Percentiles rank a stretch among this genome's conserved stretches.
Conservation (phyloP, 495 filamentous ascomycete genomes). For the Penicillium atrosanguineum region DNA sequence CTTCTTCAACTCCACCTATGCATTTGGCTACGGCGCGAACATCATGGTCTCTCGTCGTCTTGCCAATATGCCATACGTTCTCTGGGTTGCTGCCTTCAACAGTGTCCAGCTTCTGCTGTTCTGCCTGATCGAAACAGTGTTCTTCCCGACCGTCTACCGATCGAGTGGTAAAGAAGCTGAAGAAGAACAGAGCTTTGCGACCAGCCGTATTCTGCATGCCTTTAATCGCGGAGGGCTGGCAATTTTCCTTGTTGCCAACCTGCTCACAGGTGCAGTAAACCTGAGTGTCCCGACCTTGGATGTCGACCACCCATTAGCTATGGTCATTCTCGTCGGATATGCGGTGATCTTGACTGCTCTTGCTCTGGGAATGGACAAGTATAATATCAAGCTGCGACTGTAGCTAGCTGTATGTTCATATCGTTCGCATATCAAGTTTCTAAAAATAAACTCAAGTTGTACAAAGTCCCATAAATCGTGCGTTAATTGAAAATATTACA, state of each 20-base stretch:
- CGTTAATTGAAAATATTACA: not conserved
- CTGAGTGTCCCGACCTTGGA: slow-evolving; percentile 78
- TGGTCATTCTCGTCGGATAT: slow-evolving; percentile 75
- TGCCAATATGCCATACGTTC: slow-evolving; percentile 88
- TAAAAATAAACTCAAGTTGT: not conserved
- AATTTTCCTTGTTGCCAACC: slow-evolving; percentile 84
- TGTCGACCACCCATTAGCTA: slow-evolving; percentile 56
- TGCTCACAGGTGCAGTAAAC: slow-evolving; percentile 87
- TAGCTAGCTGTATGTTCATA: slow-evolving; percentile 19
- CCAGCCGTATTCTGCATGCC: slow-evolving; percentile 72
- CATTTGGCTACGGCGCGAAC: slow-evolving; percentile 59
- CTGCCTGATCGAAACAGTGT: slow-evolving; percentile 68
- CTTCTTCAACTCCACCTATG: slow-evolving; percentile 60
- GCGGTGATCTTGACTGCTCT: slow-evolving; percentile 59
- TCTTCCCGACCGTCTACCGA: slow-evolving; percentile 71
- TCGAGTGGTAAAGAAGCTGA: slow-evolving; percentile 42
- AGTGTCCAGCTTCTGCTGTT: slow-evolving; percentile 73
- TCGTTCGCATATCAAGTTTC: not conserved
- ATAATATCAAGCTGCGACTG: slow-evolving; percentile 71
- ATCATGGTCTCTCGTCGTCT: slow-evolving; percentile 81
- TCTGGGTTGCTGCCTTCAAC: slow-evolving; percentile 92
- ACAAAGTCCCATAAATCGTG: not conserved
- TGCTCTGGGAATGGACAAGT: slow-evolving; percentile 69
- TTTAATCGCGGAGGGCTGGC: slow-evolving; percentile 88
- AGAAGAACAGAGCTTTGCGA: slow-evolving; percentile 63